phyloP scores from a whole-genome alignment of 2,329 filamentous ascomycete species.

The Basipetospora sp. region DNA sequence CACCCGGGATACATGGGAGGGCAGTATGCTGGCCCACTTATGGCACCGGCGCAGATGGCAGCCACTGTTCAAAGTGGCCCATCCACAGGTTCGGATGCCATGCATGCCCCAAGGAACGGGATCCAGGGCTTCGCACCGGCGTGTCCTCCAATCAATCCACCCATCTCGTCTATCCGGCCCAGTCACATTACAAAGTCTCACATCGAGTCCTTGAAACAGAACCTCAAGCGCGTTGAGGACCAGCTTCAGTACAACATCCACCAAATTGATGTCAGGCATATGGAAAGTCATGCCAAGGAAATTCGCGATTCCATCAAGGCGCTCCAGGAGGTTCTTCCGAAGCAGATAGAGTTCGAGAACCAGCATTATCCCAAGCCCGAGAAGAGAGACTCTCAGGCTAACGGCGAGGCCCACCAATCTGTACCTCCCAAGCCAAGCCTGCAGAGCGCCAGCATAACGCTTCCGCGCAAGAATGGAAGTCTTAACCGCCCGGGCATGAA shows the following conservation, averaged over 20 bases:
- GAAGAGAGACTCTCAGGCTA: constrained; percentile 10
- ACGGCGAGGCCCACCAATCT: constrained; percentile 2
- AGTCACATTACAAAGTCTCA: constrained; percentile 49
- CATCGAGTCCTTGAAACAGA: constrained; percentile 38
- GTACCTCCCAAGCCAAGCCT: too few species aligned
- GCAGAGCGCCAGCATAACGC: too few species aligned
- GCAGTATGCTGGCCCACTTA: not conserved
- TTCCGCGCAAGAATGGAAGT: constrained; percentile 1
- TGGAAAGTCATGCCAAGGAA: constrained; percentile 27
- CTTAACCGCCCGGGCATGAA: not conserved
- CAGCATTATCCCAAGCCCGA: constrained; percentile 24
- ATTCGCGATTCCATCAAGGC: constrained; percentile 32
- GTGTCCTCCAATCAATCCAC: constrained; percentile 21
- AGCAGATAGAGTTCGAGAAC: constrained; percentile 32
- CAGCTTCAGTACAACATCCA: constrained; percentile 48
- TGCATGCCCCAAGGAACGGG: not conserved
- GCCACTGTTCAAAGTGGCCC: not conserved
- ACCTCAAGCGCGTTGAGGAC: constrained; percentile 28
- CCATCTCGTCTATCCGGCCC: constrained; percentile 42
- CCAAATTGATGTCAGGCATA: constrained; percentile 42
- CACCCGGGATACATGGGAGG: constrained; percentile 2
- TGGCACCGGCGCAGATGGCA: not conserved
- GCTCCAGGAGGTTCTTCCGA: constrained; percentile 32
- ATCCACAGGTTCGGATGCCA: not conserved
- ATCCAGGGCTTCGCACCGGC: not conserved